Conservation (phyloP, 2,329 filamentous ascomycete genomes). For the Ophiostoma angusticollis region DNA sequence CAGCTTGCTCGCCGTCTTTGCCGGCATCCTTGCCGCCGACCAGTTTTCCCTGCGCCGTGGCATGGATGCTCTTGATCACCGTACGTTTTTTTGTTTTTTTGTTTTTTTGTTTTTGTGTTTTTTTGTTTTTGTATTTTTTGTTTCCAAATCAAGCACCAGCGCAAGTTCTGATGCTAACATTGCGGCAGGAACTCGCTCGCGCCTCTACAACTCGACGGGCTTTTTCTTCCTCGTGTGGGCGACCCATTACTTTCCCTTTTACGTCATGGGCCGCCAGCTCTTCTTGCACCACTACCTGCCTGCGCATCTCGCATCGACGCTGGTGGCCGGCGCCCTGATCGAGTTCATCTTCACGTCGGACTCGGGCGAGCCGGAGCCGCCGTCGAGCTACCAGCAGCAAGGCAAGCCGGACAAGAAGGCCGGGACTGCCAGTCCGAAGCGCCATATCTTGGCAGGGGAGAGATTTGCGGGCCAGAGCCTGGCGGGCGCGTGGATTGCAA, state of each 20-base stretch:
- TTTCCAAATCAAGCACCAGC: too few relatives aligned
- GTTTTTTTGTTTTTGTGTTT: neutral
- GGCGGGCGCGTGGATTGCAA: constrained; percentile 66
- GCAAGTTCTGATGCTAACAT: too few relatives aligned
- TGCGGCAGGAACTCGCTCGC: constrained; percentile 64
- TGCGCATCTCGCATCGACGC: constrained; percentile 76
- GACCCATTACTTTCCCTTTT: constrained; percentile 95
- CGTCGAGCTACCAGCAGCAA: constrained; percentile 30
- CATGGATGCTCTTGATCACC: constrained; percentile 81
- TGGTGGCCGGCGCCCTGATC: constrained; percentile 81
- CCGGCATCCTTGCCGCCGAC: constrained; percentile 81
- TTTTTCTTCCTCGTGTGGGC: constrained; percentile 99
- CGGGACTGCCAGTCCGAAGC: constrained; percentile 29
- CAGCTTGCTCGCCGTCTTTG: constrained; percentile 83
- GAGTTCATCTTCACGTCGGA: constrained; percentile 96
- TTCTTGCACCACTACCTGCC: constrained; percentile 98
- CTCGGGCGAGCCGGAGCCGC: constrained; percentile 45
- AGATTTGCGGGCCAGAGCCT: constrained; percentile 69
- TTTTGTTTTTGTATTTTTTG: constrained; percentile 8
- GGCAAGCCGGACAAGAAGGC: constrained; percentile 34
- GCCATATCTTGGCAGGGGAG: constrained; percentile 67
- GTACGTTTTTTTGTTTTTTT: constrained; percentile 43
- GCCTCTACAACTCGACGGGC: constrained; percentile 94
- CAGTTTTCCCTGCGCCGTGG: constrained; percentile 88
- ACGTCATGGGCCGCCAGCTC: constrained; percentile 92